These are phyloP conservation scores for Berkeleyomyces basicola DNA, from an alignment of 2,329 filamentous ascomycete species.

Conservation along the genomic window DNA sequence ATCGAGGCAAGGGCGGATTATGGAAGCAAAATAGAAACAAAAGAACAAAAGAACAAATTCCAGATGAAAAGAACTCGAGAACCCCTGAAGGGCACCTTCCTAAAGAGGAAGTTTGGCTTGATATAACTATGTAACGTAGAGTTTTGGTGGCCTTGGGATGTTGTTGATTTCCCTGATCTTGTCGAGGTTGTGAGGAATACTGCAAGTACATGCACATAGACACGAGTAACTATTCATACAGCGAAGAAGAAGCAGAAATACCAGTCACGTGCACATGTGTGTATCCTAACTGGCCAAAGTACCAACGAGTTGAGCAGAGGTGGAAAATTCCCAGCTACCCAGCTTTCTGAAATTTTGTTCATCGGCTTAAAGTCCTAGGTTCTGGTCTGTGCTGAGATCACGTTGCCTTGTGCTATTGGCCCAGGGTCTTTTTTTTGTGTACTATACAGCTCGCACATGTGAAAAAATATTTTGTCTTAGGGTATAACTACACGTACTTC, in stretches of 20 bases:
- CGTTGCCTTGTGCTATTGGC: not conserved
- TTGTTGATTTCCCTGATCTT: not conserved
- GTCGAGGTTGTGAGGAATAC: not conserved
- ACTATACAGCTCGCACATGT: too few relatives aligned
- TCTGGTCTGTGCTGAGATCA: not conserved
- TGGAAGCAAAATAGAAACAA: not conserved
- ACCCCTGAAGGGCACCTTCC: conserved; percentile 4
- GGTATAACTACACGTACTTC: not conserved
- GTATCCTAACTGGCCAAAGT: too few relatives aligned
- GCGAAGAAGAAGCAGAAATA: too few relatives aligned
- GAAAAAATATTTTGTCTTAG: not conserved
- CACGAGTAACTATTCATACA: too few relatives aligned
- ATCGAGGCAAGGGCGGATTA: too few relatives aligned
- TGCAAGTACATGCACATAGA: too few relatives aligned
- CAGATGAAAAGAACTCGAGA: not conserved
- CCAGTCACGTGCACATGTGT: too few relatives aligned
- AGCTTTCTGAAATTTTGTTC: not conserved
- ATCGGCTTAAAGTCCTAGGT: not conserved
- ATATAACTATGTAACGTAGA: not conserved
- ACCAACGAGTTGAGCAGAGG: too few relatives aligned
- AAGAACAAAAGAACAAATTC: not conserved
- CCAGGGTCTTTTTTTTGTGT: too few relatives aligned
- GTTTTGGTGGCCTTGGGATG: not conserved
- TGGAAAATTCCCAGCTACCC: too few relatives aligned
- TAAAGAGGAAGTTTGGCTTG: not conserved